Evolutionary conservation across 2,329 filamentous ascomycete species (phyloP).

Genomic region (Fusarium sp.): DNA sequence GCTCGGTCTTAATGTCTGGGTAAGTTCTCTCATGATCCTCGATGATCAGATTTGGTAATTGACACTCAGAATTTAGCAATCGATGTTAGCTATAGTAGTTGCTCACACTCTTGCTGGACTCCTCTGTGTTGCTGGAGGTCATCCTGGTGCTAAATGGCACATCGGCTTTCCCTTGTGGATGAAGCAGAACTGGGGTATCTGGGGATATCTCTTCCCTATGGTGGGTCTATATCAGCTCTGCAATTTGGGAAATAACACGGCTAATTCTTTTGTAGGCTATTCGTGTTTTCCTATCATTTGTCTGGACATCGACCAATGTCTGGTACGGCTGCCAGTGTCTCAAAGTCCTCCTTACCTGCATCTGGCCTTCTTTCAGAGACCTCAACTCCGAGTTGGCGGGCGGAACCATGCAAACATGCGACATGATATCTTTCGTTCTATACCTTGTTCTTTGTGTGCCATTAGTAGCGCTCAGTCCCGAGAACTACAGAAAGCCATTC

Average conservation of each 20-base stretch:
- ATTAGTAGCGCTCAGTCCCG: not conserved
- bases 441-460: not conserved
- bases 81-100: not conserved
- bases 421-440: not conserved
- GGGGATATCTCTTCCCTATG: conserved; percentile 44
- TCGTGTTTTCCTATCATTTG: conserved; percentile 1
- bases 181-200: conserved; percentile 45
- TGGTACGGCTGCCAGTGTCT: conserved; percentile 2
- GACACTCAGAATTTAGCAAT: not conserved
- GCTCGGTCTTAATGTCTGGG: conserved; percentile 43
- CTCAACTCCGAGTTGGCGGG: not conserved
- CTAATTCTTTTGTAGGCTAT: not conserved
- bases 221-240: not conserved
- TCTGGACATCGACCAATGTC: conserved; percentile 1
- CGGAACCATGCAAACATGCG: not conserved
- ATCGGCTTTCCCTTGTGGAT: conserved; percentile 46
- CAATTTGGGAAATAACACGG: rapidly evolving
- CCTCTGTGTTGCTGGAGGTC: conserved; percentile 44
- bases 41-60: not conserved
- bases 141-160: conserved; percentile 46
- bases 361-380: not conserved
- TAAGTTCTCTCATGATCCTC: not conserved
- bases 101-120: conserved; percentile 42
- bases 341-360: not conserved
- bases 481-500: not conserved